Base-by-base conservation (phyloP, 352 stramenopile genomes). In the Phytophthora idaei region DNA sequence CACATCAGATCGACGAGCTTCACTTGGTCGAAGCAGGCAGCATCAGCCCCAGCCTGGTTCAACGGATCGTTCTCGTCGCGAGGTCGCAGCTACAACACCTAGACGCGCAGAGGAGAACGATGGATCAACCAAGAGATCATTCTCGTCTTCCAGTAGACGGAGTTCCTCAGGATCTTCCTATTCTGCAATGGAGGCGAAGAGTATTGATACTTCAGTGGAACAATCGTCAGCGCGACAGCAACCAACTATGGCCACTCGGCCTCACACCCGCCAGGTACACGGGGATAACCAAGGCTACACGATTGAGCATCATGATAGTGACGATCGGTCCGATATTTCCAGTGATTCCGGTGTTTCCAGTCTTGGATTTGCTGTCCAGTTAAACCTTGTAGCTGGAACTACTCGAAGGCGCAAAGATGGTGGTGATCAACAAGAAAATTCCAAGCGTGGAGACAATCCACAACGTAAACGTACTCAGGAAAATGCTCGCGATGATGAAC, bases 271-370 rank as follows among this genome's bases (percentile, higher is more conserved):
- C 21, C 21, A 21, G 21, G 21, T 21, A 21, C 21, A 21, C 21
- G 21, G 7, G 27, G 36, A 7, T 14, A 44, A n/a, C 1, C 39
- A 41, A 57, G 12, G 11, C 39, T 10, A 41, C 31, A 52, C n/a
- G 46, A 15, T 27, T 39, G 54, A 58, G 15, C 25, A 28, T 4
- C 29, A 44, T 27, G 49, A 55, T 3, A 27, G 32, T 42, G 60
- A 69, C 25, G 34, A 55, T 11, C 21, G n/a, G 17, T 77, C 64
- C 4, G 68, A 74, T 1, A 39, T 67, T 14, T 81, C 76, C 15
- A 82, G 64, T 32, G 68, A 45, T 6, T 85, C 79, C 2, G 72
- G 69, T 48, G 62, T 80, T 29, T 88, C 79, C 4, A 88, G 79
- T 54, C 65, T 81, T 39, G 79, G 79, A 0, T 87, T 84, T 68